Evolutionary conservation across 306 rosid species (phyloP).

Genomic region (Cotoneaster glaucophyllus): DNA sequence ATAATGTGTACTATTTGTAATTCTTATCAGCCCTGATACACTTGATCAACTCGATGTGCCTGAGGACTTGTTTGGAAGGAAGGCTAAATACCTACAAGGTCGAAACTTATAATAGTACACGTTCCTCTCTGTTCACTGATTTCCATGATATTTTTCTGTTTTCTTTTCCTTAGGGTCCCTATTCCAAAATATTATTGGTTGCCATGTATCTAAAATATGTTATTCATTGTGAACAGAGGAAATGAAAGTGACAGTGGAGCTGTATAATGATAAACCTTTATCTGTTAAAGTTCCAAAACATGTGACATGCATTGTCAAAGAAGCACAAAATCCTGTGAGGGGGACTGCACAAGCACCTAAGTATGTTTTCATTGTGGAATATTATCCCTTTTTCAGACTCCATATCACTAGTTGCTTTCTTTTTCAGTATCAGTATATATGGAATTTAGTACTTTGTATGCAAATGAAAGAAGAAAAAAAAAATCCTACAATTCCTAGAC

Average conservation of each 20-base stretch:
- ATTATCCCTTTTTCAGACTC: background rate
- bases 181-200: background rate
- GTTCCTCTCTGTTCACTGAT: conserved; percentile 3
- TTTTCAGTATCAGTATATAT: conserved; percentile 3
- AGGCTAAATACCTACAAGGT: conserved; percentile 59
- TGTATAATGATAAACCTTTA: conserved; percentile 71
- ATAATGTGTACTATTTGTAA: conserved; percentile 14
- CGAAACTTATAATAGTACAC: background rate
- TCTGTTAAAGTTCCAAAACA: conserved; percentile 87
- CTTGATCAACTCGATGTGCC: conserved; percentile 79
- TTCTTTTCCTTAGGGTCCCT: background rate
- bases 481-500: background rate
- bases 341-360: conserved; percentile 69
- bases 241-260: conserved; percentile 75
- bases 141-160: background rate
- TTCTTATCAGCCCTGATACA: conserved; percentile 55
- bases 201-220: conserved; percentile 8
- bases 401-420: background rate
- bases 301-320: conserved; percentile 76
- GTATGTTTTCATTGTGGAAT: conserved; percentile 26
- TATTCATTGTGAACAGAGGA: conserved; percentile 47
- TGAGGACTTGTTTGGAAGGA: conserved; percentile 71
- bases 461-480: background rate
- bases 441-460: background rate
- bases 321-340: conserved; percentile 42